Evolutionary conservation across 805 yeast species (phyloP).

Genomic region (Zygosaccharomyces kombuchaensis): DNA sequence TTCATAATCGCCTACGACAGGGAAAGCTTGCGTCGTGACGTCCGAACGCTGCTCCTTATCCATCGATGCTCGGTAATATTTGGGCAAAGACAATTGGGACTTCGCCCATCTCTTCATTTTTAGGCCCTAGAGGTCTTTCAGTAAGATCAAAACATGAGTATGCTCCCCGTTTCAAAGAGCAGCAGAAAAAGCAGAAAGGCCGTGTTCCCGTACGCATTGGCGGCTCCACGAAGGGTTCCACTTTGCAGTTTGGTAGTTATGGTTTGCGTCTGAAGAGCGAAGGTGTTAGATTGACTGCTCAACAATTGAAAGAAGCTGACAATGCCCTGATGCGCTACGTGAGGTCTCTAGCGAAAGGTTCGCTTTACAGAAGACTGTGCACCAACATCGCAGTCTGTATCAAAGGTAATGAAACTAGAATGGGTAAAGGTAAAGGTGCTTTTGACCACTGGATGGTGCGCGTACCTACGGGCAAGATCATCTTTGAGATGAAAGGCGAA

Average conservation of each 20-base stretch:
- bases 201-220: constrained; percentile 92
- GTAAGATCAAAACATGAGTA: constrained; percentile 57
- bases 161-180: constrained; percentile 67
- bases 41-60: neutral
- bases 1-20: no score
- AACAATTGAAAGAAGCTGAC: constrained; percentile 88
- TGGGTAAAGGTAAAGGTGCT: constrained; percentile 99
- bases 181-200: constrained; percentile 75
- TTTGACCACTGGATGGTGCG: constrained; percentile 97
- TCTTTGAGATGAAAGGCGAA: constrained; percentile 76
- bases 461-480: constrained; percentile 90
- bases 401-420: constrained; percentile 98
- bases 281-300: constrained; percentile 81
- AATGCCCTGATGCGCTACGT: constrained; percentile 77
- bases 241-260: constrained; percentile 72
- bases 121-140: constrained; percentile 1
- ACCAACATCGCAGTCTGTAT: constrained; percentile 88
- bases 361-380: constrained; percentile 72
- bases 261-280: constrained; percentile 87
- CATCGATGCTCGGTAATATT: constrained; percentile 1
- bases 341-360: constrained; percentile 61
- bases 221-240: constrained; percentile 86
- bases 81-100: neutral
- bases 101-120: neutral
- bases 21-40: no score